These are phyloP conservation scores for Kuraishia ogatae DNA, from an alignment of 805 yeast genomes.

Conservation along the genomic window DNA sequence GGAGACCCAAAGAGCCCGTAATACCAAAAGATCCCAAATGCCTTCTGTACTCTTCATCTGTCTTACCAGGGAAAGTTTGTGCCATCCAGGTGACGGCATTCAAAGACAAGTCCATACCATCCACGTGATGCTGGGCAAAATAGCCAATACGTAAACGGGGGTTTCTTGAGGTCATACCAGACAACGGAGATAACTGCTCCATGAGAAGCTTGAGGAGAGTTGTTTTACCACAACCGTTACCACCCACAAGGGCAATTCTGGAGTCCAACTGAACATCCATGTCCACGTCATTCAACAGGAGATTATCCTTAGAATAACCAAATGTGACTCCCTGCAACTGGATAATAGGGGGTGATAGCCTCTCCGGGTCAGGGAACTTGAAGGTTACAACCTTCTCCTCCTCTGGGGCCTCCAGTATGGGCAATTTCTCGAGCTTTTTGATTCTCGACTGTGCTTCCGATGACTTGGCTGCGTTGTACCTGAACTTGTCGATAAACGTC, in stretches of 20 bases:
- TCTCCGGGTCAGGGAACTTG: constrained; percentile 93
- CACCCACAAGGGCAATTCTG: constrained; percentile 95
- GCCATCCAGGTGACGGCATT: constrained; percentile 96
- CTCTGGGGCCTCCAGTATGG: constrained; percentile 88
- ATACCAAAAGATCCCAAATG: constrained; percentile 97
- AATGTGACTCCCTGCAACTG: constrained; percentile 82
- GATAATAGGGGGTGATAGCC: constrained; percentile 85
- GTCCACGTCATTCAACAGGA: constrained; percentile 70
- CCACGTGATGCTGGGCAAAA: constrained; percentile 98
- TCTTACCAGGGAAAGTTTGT: constrained; percentile 78
- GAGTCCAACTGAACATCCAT: constrained; percentile 90
- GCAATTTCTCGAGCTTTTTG: constrained; percentile 91
- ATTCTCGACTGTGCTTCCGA: constrained; percentile 97
- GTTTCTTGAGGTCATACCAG: constrained; percentile 74
- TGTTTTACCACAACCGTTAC: constrained; percentile 99
- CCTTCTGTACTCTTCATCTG: constrained; percentile 94
- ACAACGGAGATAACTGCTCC: constrained; percentile 65
- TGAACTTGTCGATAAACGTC: constrained; percentile 87
- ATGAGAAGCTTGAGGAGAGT: constrained; percentile 81
- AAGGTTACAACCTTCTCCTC: constrained; percentile 80
- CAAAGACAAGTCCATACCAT: constrained; percentile 80
- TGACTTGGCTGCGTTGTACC: constrained; percentile 97
- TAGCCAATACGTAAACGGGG: constrained; percentile 89
- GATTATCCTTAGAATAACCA: constrained; percentile 63
- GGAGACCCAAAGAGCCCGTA: constrained; percentile 88